A percentile compares a stretch with the other conserved stretches of the same genome.
Conservation (phyloP, 1,284 basidiomycete species). For the Trichosporon sp. region DNA sequence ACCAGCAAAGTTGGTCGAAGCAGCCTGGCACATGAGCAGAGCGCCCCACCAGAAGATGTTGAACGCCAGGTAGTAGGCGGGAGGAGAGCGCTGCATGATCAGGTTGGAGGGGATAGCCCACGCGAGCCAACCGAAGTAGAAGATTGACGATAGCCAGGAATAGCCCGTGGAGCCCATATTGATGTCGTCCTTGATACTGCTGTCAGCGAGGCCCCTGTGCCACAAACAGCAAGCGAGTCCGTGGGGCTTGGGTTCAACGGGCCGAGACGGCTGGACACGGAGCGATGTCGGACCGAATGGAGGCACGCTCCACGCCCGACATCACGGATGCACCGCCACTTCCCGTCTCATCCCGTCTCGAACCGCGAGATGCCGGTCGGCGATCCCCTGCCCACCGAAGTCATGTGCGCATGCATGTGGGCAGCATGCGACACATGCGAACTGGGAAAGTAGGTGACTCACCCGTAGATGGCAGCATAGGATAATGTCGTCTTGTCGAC, state of each 20-base stretch:
- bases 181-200: conserved; percentile 49
- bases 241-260: no score
- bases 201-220: conserved; percentile 17
- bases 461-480: conserved; percentile 54
- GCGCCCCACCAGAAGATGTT: conserved; percentile 61
- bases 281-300: background rate
- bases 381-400: background rate
- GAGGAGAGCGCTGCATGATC: conserved; percentile 59
- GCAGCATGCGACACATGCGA: background rate
- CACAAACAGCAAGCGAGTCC: no score
- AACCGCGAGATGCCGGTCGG: background rate
- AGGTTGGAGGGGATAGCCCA: conserved; percentile 61
- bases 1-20: conserved; percentile 56
- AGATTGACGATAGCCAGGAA: conserved; percentile 55
- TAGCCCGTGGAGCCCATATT: conserved; percentile 48
- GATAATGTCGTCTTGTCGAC: conserved; percentile 52
- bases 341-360: background rate
- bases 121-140: conserved; percentile 60
- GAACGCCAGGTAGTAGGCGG: conserved; percentile 58
- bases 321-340: background rate
- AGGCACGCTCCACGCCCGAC: conserved; percentile 8
- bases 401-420: conserved; percentile 5
- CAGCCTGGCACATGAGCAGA: conserved; percentile 57
- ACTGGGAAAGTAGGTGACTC: background rate
- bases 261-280: background rate